Base-by-base conservation (phyloP, 257 asterid species). In the Orobanche coerulescens region DNA sequence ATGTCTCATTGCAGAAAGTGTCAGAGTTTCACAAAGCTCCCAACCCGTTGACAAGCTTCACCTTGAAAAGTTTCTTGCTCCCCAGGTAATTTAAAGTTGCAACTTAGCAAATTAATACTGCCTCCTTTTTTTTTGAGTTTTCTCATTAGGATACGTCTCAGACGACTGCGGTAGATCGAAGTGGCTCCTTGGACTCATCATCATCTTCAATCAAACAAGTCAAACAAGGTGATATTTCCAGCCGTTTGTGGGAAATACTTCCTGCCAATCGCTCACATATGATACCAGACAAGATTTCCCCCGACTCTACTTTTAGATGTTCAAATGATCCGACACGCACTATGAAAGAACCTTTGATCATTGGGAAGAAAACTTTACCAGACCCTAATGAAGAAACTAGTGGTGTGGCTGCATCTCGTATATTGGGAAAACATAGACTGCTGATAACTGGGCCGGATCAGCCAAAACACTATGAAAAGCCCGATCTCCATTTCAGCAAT, bases 251-350 rank as follows among this genome's bases (percentile, higher is more conserved):
- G 30, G 89, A 81, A 58, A 69, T 86, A 59, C 79, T 83, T 79
- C 95, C 98, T 64, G 98, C 98, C 57, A 92, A 92, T 70, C 85
- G 92, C 58, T 86, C 94, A 44, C 75, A 80, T 69, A 71, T 84
- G 73, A 65, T 73, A 33, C 59, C 80, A 46, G 76, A 73, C 71
- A 76, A 75, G 74, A 73, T 58, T 51, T 61, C 59, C 33, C 74
- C 54, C 59, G 76, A 59, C 52, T 70, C 83, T 58, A 31, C 43
- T 40, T 63, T 65, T 62, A 76, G 73, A 53, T 28, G 71, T 70
- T 78, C 79, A 28, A 77, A 73, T 70, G 72, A 71, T 71, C 59
- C 62, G 44, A 47, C 48, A 24, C 43, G 36, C 53, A 19, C 72
- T 42, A 66, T 68, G 67, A 78, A 72, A 65, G 78, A 76, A 37